These are phyloP conservation scores for Boechera divaricarpa DNA, from an alignment of 345 rosid genomes.

Conservation along the genomic window DNA sequence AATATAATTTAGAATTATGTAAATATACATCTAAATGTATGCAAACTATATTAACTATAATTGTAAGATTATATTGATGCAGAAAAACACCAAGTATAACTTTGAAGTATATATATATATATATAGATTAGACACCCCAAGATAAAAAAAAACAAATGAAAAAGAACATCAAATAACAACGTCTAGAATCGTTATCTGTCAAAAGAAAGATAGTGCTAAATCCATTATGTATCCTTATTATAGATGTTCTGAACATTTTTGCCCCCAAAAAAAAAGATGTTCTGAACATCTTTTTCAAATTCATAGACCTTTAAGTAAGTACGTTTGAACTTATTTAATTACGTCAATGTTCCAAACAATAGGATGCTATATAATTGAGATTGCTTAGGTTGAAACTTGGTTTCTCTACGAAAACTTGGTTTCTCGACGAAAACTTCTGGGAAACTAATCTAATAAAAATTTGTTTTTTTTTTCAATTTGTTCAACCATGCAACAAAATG, in stretches of 20 bases:
- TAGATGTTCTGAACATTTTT: no score
- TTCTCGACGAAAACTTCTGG: neutral
- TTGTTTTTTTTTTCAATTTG: neutral
- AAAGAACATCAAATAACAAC: neutral
- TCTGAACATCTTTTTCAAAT: neutral
- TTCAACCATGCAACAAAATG: neutral
- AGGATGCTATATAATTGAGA: constrained; percentile 1
- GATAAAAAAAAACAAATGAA: no score
- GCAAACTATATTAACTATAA: neutral
- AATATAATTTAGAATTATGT: no score
- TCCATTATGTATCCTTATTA: no score
- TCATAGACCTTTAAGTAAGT: neutral
- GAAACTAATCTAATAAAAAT: neutral
- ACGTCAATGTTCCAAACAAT: constrained; percentile 4
- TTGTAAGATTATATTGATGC: neutral
- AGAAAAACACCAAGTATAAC: neutral
- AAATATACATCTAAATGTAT: no score
- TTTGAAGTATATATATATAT: neutral
- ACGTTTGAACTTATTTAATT: neutral
- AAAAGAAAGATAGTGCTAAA: no score
- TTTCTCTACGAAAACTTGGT: neutral
- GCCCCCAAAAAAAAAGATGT: no score
- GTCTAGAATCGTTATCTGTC: neutral
- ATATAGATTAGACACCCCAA: no score
- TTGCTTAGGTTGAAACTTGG: constrained; percentile 8